These are phyloP conservation scores for Cladochytrium replicatum DNA, from an alignment of 192 early-diverging fungal genomes.

Conservation along the genomic window DNA sequence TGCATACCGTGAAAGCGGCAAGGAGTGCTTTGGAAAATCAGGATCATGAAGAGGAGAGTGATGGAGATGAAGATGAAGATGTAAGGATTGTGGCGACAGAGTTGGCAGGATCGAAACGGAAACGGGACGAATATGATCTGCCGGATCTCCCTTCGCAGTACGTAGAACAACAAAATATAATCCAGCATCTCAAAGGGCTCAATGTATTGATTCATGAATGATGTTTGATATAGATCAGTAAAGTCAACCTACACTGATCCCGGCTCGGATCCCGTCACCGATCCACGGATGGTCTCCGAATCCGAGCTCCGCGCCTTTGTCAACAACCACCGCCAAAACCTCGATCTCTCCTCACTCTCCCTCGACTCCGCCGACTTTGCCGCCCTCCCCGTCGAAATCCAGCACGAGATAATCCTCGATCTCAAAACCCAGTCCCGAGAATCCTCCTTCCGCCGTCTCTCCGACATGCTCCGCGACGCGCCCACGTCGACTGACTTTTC, in stretches of 20 bases:
- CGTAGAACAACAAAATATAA: no score
- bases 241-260: no score
- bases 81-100: conserved; percentile 7
- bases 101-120: conserved; percentile 9
- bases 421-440: conserved; percentile 71
- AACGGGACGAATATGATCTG: conserved; percentile 46
- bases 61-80: background rate
- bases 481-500: conserved; percentile 79
- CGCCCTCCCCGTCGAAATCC: conserved; percentile 58
- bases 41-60: conserved; percentile 17
- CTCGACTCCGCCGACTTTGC: conserved; percentile 72
- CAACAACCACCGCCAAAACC: conserved; percentile 9
- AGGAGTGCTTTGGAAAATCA: no score
- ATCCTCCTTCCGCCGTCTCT: conserved; percentile 60
- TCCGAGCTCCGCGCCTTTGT: conserved; percentile 45
- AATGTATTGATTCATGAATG: background rate
- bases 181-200: no score
- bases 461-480: conserved; percentile 61
- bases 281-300: conserved; percentile 46
- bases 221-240: conserved; percentile 8
- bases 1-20: conserved; percentile 46
- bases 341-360: conserved; percentile 36
- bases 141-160: no score
- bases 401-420: conserved; percentile 90
- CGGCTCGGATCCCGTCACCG: conserved; percentile 7